Conservation (phyloP, 352 stramenopile genomes). For the Globisporangium cederbergense region DNA sequence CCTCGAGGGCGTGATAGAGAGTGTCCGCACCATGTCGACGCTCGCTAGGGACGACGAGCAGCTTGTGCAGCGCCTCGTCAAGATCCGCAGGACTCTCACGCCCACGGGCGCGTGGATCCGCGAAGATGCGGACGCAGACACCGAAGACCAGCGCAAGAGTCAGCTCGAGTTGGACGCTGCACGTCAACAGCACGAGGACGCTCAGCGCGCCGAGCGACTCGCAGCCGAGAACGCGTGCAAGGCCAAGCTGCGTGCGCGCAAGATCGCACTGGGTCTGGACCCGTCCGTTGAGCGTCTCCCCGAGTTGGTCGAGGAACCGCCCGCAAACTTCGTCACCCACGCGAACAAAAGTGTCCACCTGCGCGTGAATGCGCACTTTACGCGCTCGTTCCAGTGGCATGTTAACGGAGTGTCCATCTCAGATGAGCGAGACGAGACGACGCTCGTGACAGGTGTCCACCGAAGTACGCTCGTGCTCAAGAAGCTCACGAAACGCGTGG, state of each 20-base stretch:
- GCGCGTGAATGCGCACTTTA: slow-evolving; percentile 37
- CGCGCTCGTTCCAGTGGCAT: slow-evolving; percentile 46
- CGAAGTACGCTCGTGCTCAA: slow-evolving; percentile 35
- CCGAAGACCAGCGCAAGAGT: slow-evolving; percentile 28
- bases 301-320: slow-evolving; percentile 28
- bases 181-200: slow-evolving; percentile 28
- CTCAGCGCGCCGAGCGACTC: slow-evolving; percentile 26
- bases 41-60: slow-evolving; percentile 38
- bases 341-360: slow-evolving; percentile 29
- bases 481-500: slow-evolving; percentile 38
- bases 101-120: slow-evolving; percentile 52
- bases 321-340: slow-evolving; percentile 23
- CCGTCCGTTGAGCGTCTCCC: slow-evolving; percentile 39
- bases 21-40: slow-evolving; percentile 33
- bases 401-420: slow-evolving; percentile 33
- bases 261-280: slow-evolving; percentile 55
- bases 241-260: slow-evolving; percentile 47
- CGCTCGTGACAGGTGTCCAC: slow-evolving; percentile 18
- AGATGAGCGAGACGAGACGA: slow-evolving; percentile 4
- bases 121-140: slow-evolving; percentile 45
- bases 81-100: slow-evolving; percentile 41
- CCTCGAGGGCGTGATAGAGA: slow-evolving; percentile 49
- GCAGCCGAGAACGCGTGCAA: slow-evolving; percentile 36
- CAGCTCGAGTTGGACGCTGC: slow-evolving; percentile 26
- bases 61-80: slow-evolving; percentile 38